Conservation (phyloP, 768 basidiomycete species). For the Termitomyces sp. region DNA sequence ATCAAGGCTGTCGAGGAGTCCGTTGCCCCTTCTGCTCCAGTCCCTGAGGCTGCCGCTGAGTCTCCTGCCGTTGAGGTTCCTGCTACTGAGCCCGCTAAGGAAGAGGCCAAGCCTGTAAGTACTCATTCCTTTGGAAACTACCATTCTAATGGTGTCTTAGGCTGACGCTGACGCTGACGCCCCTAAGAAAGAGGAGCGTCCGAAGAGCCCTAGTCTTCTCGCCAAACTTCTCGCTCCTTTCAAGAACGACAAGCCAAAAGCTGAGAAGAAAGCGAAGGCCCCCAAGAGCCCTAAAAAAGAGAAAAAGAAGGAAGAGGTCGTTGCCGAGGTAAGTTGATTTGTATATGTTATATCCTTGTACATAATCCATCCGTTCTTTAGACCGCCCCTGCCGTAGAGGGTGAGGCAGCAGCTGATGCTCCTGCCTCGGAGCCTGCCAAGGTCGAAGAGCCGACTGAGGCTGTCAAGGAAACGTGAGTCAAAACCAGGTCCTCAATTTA, state of each 20-base stretch:
- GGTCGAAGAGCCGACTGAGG: constrained; percentile 53
- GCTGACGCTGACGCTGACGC: constrained; percentile 37
- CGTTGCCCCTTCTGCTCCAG: constrained; percentile 19
- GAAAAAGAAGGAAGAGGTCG: constrained; percentile 70
- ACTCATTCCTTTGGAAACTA: background rate
- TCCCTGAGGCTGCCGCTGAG: constrained; percentile 17
- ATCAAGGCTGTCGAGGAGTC: constrained; percentile 28
- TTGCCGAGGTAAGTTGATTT: constrained; percentile 45
- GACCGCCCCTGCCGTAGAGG: constrained; percentile 39
- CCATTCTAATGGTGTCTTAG: constrained; percentile 19
- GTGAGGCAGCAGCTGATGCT: constrained; percentile 30
- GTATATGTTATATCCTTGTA: background rate
- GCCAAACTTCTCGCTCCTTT: constrained; percentile 77
- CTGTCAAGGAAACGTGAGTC: constrained; percentile 70
- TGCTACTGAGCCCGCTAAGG: constrained; percentile 27
- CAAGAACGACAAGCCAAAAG: constrained; percentile 65
- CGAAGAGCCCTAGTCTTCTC: constrained; percentile 77
- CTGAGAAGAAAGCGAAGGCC: constrained; percentile 57
- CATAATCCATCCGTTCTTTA: constrained; percentile 9
- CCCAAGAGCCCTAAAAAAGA: constrained; percentile 80
- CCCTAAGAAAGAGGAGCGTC: constrained; percentile 73
- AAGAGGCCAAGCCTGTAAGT: constrained; percentile 41
- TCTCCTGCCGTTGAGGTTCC: constrained; percentile 19
- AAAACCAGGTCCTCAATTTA: background rate
- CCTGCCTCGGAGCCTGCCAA: constrained; percentile 30